Evolutionary conservation across 2,329 filamentous ascomycete species (phyloP), one percentile per base, ranked within the genome.

Genomic region (Fusarium chaquense): DNA sequence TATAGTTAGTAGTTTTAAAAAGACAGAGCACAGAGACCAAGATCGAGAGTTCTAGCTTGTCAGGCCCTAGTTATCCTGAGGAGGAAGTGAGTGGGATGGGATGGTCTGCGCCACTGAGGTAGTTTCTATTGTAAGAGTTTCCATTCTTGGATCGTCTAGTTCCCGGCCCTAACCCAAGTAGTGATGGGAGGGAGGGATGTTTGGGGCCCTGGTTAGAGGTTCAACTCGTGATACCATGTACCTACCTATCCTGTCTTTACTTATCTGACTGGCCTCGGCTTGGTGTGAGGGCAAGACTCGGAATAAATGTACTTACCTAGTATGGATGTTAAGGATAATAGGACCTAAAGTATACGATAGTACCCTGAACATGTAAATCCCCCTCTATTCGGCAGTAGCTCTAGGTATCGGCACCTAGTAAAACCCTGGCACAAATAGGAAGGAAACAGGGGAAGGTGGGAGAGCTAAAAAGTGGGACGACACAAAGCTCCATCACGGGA

Each of bases 401-500:
- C 24, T 12, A 51, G 24, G 49, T 51, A 51, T 26, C 33, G 49
- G 49, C 49, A 51, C 49, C 33, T 30, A 51, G 13, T 9, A 40
- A 51, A 40, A 35, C 35, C 50, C 33, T 40, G 41, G 36, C 38
- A 46, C 40, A 62, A 61, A 57, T 65, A 55, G 56, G 53, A 61
- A 41, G 40, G 45, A 45, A 55, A 10, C 33, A 35, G 33, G 33
- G 33, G 32, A 33, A 33, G 58, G 54, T 28, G 60, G 40, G 55
- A 61, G 61, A 65, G 69, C 51, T 65, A 58, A 75, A 76, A 75
- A 76, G 69, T 76, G 73, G 73, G 67, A 58, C 70, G 45, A 50
- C 58, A 60, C 68, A 54, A 59, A 72, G 67, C 70, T 76, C 63
- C 71, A 76, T 77, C 76, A 78, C 76, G 76, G 76, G 77, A 78